Evolutionary conservation across 345 rosid genomes (phyloP).

Genomic region (Geranium rotundifolium): DNA sequence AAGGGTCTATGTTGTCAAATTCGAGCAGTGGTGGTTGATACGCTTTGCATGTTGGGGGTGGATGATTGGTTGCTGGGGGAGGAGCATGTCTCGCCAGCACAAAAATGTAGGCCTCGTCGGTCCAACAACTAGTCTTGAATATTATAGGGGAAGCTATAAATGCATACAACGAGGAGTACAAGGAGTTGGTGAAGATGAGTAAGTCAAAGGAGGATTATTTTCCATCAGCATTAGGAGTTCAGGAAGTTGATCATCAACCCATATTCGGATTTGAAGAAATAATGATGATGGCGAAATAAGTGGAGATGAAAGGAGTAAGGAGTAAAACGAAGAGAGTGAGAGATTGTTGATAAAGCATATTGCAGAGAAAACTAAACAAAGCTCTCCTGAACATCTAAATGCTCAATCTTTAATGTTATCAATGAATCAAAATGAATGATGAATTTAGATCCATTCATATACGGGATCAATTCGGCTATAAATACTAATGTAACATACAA

Average conservation of each 20-base stretch:
- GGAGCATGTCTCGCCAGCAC: too few relatives aligned
- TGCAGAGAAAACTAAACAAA: conserved; percentile 74
- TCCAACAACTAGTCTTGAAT: conserved; percentile 55
- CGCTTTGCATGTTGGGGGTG: too few relatives aligned
- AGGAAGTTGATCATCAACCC: neutral
- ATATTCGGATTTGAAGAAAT: neutral
- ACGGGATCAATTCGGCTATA: too few relatives aligned
- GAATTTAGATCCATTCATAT: too few relatives aligned
- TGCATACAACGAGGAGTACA: conserved; percentile 64
- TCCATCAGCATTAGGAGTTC: conserved; percentile 7
- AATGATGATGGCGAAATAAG: conserved; percentile 9
- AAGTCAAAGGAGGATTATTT: conserved; percentile 54
- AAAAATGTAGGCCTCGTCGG: too few relatives aligned
- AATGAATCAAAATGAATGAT: too few relatives aligned
- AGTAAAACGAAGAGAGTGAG: conserved; percentile 44
- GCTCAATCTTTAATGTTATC: conserved; percentile 55
- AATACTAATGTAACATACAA: too few relatives aligned
- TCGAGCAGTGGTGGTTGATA: too few relatives aligned
- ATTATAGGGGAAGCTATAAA: conserved; percentile 67
- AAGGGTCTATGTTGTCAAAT: too few relatives aligned
- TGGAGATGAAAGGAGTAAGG: conserved; percentile 41
- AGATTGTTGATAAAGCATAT: conserved; percentile 65
- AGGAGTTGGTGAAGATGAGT: conserved; percentile 50
- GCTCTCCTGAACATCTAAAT: conserved; percentile 56
- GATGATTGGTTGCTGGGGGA: too few relatives aligned